Evolutionary conservation across 1,284 basidiomycete species (phyloP).

Genomic region (Thelephora terrestris): DNA sequence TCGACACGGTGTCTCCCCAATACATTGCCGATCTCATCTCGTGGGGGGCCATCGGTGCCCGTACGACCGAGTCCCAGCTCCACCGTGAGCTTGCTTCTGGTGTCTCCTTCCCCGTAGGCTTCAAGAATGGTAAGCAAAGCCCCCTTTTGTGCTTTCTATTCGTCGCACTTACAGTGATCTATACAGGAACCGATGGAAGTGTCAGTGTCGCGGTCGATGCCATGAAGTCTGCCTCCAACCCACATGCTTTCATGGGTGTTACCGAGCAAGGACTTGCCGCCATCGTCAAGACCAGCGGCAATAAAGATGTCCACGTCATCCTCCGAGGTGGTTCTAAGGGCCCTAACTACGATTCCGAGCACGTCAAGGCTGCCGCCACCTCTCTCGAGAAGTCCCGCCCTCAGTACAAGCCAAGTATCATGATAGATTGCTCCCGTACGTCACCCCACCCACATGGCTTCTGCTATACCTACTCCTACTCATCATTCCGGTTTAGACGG

Average conservation of each 20-base stretch:
- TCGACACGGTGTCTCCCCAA: constrained; percentile 89
- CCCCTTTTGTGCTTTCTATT: background rate
- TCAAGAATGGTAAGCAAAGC: constrained; percentile 81
- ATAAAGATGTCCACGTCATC: constrained; percentile 82
- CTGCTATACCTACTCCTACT: background rate
- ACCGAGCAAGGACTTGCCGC: constrained; percentile 90
- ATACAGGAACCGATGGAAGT: background rate
- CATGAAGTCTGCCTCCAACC: constrained; percentile 86
- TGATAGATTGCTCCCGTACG: constrained; percentile 78
- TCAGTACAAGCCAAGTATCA: constrained; percentile 58
- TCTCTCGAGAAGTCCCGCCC: constrained; percentile 67
- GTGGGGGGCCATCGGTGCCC: constrained; percentile 97
- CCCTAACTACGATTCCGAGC: constrained; percentile 74
- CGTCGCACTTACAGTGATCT: background rate
- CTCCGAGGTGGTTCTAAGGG: constrained; percentile 84
- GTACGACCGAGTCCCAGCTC: constrained; percentile 92
- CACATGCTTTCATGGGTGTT: constrained; percentile 97
- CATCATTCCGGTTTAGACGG: constrained; percentile 43
- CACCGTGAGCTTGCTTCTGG: constrained; percentile 90
- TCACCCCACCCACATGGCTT: constrained; percentile 9
- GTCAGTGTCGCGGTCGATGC: constrained; percentile 86
- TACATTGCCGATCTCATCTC: constrained; percentile 77
- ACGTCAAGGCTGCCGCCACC: constrained; percentile 63
- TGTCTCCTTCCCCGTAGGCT: constrained; percentile 88
- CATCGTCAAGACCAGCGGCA: constrained; percentile 89